phyloP scores from a whole-genome alignment of 2,329 filamentous ascomycete species.

The Rhynchosporium agropyri region DNA sequence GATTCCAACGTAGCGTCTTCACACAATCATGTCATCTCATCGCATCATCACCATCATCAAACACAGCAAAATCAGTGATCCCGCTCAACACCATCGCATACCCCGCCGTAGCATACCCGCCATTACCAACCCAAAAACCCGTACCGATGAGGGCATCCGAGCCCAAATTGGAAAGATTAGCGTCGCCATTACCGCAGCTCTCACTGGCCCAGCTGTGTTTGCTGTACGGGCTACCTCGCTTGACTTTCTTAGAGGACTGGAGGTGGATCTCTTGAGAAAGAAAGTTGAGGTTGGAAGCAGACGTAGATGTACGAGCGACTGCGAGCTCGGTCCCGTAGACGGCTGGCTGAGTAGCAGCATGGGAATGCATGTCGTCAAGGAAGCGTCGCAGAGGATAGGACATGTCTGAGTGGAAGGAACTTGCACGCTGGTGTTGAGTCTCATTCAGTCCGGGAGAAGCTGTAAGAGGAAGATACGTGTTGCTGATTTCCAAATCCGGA shows the following conservation, averaged over 20 bases:
- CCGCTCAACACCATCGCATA: constrained; percentile 31
- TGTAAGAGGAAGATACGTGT: constrained; percentile 26
- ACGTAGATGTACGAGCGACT: background rate
- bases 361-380: constrained; percentile 20
- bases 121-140: constrained; percentile 30
- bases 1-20: background rate
- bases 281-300: background rate
- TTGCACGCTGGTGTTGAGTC: constrained; percentile 21
- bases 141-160: constrained; percentile 22
- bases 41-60: constrained; percentile 9
- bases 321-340: constrained; percentile 11
- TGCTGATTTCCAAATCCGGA: constrained; percentile 25
- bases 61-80: constrained; percentile 13
- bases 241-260: constrained; percentile 18
- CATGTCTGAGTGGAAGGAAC: constrained; percentile 26
- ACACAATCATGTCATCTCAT: background rate
- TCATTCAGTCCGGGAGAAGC: constrained; percentile 26
- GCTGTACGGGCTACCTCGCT: constrained; percentile 27
- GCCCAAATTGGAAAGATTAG: constrained; percentile 22
- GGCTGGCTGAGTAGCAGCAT: background rate
- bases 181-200: constrained; percentile 28
- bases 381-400: constrained; percentile 30
- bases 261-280: constrained; percentile 17
- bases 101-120: constrained; percentile 8
- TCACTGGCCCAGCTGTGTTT: constrained; percentile 28